Conservation (phyloP, 108 stramenopile genomes). For the Tribonema minus region DNA sequence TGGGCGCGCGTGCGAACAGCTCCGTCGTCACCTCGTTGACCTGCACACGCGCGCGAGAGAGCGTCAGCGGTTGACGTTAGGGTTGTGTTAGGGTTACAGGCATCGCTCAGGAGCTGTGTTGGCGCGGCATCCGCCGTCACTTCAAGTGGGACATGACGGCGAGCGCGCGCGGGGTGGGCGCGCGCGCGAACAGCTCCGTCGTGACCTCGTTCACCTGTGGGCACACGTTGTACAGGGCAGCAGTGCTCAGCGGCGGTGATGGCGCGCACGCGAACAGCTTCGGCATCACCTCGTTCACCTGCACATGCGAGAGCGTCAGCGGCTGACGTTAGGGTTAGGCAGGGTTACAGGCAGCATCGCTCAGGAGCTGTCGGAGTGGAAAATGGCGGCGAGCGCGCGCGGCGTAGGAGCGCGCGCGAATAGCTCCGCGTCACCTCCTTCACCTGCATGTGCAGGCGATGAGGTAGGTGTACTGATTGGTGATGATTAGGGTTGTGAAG, state of each 20-base stretch:
- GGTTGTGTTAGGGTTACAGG: too few species aligned
- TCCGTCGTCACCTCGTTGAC: slow-evolving; percentile 37
- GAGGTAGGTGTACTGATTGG: too few species aligned
- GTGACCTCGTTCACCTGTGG: slow-evolving; percentile 38
- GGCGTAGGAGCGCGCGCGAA: slow-evolving; percentile 43
- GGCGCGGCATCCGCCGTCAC: slow-evolving; percentile 4
- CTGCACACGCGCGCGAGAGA: not conserved
- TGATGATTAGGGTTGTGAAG: too few species aligned
- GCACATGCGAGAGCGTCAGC: too few species aligned
- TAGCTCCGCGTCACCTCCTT: slow-evolving; percentile 38
- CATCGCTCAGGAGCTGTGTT: too few species aligned
- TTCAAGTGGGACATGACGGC: slow-evolving; percentile 32
- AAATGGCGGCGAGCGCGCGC: slow-evolving; percentile 28
- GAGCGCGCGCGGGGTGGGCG: slow-evolving; percentile 27
- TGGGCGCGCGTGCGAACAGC: slow-evolving; percentile 43
- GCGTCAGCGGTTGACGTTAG: too few species aligned
- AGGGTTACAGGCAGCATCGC: too few species aligned
- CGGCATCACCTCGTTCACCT: too few species aligned
- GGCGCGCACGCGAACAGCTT: too few species aligned
- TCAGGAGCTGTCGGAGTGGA: slow-evolving; percentile 2
- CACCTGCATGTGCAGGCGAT: slow-evolving; percentile 2
- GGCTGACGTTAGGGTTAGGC: too few species aligned
- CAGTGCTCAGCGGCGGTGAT: too few species aligned
- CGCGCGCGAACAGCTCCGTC: slow-evolving; percentile 35
- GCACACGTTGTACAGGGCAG: too few species aligned